Evolutionary conservation across 768 basidiomycete species (phyloP).

Genomic region (Suillus tomentosus): DNA sequence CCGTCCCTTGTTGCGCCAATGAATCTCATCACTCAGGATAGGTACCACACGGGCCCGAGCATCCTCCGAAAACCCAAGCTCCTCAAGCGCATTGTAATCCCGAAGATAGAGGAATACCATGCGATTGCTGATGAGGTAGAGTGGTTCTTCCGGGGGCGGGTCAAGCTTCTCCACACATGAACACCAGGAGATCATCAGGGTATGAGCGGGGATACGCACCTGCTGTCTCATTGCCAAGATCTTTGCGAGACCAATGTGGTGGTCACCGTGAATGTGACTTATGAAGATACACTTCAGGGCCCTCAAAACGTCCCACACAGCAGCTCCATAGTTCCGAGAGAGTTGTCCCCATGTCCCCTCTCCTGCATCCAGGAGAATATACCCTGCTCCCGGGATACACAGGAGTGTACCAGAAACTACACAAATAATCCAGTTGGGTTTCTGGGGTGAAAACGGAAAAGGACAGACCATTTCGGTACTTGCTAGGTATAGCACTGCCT

Average conservation of each 20-base stretch:
- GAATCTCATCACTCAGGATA: slow-evolving; percentile 56
- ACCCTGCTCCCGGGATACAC: slow-evolving; percentile 69
- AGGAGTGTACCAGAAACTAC: slow-evolving; percentile 78
- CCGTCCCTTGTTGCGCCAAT: slow-evolving; percentile 41
- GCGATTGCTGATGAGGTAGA: slow-evolving; percentile 70
- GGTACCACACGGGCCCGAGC: slow-evolving; percentile 54
- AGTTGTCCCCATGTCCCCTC: slow-evolving; percentile 95
- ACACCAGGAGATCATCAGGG: not conserved
- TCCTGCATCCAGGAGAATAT: slow-evolving; percentile 83
- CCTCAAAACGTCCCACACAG: slow-evolving; percentile 62
- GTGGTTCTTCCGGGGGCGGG: slow-evolving; percentile 58
- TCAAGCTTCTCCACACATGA: slow-evolving; percentile 51
- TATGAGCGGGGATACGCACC: slow-evolving; percentile 41
- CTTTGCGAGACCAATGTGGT: slow-evolving; percentile 81
- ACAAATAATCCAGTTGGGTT: slow-evolving; percentile 1
- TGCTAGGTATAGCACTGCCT: slow-evolving; percentile 81
- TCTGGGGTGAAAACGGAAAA: slow-evolving; percentile 1
- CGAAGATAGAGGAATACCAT: slow-evolving; percentile 64
- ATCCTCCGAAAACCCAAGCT: slow-evolving; percentile 58
- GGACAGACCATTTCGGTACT: slow-evolving; percentile 80
- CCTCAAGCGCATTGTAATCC: slow-evolving; percentile 72
- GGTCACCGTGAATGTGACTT: slow-evolving; percentile 91
- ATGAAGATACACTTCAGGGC: slow-evolving; percentile 80
- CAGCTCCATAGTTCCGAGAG: slow-evolving; percentile 68
- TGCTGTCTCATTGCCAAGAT: slow-evolving; percentile 69